phyloP scores from a whole-genome alignment of 305 asterid genomes.

The Fraxinus baroniana region DNA sequence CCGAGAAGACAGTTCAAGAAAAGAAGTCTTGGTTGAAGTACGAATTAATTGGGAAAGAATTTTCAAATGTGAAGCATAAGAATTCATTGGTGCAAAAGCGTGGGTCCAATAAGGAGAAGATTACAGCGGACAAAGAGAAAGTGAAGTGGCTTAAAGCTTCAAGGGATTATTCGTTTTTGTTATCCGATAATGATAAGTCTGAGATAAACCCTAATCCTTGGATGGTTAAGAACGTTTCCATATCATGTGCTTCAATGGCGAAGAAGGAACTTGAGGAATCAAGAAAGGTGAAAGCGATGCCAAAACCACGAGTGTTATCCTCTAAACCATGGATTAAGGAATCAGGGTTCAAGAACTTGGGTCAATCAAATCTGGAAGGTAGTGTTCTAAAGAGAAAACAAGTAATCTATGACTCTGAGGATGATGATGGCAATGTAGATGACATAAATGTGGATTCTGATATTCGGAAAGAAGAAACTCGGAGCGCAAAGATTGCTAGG shows the following conservation, averaged over 20 bases:
- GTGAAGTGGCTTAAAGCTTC: background rate
- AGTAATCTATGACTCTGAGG: background rate
- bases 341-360: background rate
- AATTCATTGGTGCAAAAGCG: background rate
- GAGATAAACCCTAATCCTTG: background rate
- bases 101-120: background rate
- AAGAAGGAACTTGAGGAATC: background rate
- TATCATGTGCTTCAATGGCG: background rate
- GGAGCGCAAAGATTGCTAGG: constrained; percentile 1
- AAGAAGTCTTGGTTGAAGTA: background rate
- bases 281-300: background rate
- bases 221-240: background rate
- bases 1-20: background rate
- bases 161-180: constrained; percentile 30
- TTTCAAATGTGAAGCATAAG: background rate
- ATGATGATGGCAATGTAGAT: background rate
- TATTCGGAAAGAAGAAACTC: background rate
- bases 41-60: background rate
- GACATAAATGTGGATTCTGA: background rate
- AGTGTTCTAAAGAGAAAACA: background rate
- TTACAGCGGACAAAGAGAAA: background rate
- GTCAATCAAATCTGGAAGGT: background rate
- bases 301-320: background rate
- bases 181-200: background rate
- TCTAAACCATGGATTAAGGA: background rate